Conservation (phyloP, 169 alveolate genomes). For the Eimeria acervulina region DNA sequence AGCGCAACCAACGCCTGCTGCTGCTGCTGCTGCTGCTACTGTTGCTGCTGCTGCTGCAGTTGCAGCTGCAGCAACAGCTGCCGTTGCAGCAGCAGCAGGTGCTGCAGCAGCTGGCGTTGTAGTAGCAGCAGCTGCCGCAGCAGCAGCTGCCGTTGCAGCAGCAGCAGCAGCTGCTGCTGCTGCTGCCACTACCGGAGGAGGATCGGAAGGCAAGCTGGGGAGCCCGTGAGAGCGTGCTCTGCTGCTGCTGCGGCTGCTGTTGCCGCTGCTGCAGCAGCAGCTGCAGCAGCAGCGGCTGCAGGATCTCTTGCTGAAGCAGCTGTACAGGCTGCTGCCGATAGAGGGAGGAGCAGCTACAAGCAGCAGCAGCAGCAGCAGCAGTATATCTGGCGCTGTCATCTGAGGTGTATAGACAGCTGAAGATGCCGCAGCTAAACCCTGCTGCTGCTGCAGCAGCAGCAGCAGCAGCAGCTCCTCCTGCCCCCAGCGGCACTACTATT, state of each 20-base stretch:
- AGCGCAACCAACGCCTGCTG: not conserved
- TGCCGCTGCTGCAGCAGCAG: not conserved
- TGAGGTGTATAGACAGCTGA: not conserved
- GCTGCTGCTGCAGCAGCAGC: constrained; percentile 76
- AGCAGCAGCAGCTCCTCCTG: constrained; percentile 7
- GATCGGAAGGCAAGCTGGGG: not conserved
- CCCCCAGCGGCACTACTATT: constrained; percentile 62
- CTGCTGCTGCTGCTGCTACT: not conserved
- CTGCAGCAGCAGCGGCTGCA: not conserved
- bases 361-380: not conserved
- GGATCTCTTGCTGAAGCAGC: not conserved
- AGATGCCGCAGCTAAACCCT: constrained; percentile 48
- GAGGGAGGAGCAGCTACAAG: constrained; percentile 11
- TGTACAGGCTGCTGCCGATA: not conserved
- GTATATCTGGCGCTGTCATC: not conserved
- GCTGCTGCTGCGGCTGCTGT: not conserved
- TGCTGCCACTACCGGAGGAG: not conserved
- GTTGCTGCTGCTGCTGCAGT: not conserved
- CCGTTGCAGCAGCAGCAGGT: not conserved
- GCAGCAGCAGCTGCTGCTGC: not conserved
- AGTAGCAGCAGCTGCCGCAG: not conserved
- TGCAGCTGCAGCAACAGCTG: not conserved
- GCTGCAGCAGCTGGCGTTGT: not conserved
- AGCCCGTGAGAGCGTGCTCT: not conserved
- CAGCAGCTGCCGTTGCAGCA: no score